Conservation (phyloP, 495 filamentous ascomycete species). For the Xylaria venustula region DNA sequence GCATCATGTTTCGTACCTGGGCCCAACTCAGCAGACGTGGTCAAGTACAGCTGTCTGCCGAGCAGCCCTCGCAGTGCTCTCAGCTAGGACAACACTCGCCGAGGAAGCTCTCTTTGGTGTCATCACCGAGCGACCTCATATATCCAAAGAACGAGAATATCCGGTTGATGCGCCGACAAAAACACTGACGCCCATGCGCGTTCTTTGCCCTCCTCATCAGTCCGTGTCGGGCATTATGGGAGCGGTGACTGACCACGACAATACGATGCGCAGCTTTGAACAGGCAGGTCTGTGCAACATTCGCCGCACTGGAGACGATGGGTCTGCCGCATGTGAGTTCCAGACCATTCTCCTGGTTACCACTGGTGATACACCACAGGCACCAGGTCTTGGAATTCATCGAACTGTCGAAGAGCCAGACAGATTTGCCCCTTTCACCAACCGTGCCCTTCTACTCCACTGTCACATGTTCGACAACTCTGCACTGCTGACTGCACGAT, state of each 20-base stretch:
- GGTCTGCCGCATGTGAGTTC: conserved; percentile 5
- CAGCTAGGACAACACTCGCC: background rate
- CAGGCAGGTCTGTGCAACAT: background rate
- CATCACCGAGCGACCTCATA: conserved; percentile 1
- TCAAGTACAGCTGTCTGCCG: background rate
- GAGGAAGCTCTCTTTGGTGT: conserved; percentile 4
- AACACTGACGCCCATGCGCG: conserved; percentile 2
- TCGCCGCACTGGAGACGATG: background rate
- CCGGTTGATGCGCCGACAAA: background rate
- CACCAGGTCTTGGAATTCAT: background rate
- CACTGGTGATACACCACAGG: background rate
- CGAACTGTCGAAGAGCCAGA: conserved; percentile 1
- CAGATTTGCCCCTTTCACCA: conserved; percentile 1
- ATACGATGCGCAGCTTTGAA: background rate
- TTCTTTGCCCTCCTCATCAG: background rate
- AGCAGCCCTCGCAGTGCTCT: conserved; percentile 3
- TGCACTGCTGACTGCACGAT: background rate
- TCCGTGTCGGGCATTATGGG: conserved; percentile 2
- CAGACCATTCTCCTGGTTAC: conserved; percentile 4
- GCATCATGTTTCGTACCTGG: background rate
- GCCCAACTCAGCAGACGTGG: background rate
- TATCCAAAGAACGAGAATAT: background rate
- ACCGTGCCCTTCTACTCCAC: background rate
- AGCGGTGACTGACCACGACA: background rate
- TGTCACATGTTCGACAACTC: background rate